Percentiles rank a stretch among this genome's conserved stretches.
Conservation (phyloP, 176 grass and related monocot genomes). For the Bolboschoenus planiculmis region DNA sequence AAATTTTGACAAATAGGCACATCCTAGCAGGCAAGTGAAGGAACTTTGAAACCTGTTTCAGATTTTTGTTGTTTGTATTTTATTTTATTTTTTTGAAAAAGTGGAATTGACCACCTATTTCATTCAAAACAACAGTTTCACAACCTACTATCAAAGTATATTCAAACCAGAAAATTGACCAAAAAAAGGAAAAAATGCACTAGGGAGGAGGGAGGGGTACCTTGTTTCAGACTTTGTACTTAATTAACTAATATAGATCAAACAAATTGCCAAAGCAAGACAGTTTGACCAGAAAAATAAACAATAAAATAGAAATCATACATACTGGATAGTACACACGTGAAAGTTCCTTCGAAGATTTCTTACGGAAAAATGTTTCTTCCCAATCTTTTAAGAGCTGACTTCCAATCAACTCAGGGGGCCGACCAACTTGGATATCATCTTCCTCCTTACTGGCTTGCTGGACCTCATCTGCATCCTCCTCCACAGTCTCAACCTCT, state of each 20-base stretch:
- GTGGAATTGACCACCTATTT: no score
- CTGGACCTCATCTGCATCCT: constrained; percentile 52
- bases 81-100: no score
- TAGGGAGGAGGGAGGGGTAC: neutral
- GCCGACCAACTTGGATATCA: constrained; percentile 41
- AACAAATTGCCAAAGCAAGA: neutral
- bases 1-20: neutral
- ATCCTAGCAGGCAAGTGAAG: neutral
- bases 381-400: constrained; percentile 88
- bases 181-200: neutral
- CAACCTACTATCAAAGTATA: neutral
- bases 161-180: neutral
- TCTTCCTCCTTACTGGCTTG: constrained; percentile 55
- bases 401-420: constrained; percentile 78
- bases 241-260: neutral
- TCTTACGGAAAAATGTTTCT: constrained; percentile 52
- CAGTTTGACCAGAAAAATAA: neutral
- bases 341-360: constrained; percentile 25
- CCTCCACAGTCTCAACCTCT: constrained; percentile 61
- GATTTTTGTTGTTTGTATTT: no score
- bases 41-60: neutral
- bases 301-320: constrained; percentile 1
- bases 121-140: neutral
- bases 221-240: neutral
- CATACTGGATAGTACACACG: constrained; percentile 3